These are phyloP conservation scores for Amanita brunnescens DNA, from an alignment of 768 basidiomycete species.

Conservation along the genomic window DNA sequence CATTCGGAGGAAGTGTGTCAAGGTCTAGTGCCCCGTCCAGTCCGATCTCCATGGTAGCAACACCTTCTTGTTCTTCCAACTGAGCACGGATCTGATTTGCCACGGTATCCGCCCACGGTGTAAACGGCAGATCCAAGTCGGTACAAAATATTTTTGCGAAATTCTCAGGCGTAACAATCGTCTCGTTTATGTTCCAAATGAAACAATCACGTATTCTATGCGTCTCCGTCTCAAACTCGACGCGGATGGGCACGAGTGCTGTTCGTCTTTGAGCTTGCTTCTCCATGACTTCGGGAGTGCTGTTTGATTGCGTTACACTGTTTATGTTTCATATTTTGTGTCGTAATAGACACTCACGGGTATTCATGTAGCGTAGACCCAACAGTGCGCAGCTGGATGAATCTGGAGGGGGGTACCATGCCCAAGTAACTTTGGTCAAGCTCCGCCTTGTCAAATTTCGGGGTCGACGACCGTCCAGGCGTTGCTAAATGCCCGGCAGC, in stretches of 20 bases:
- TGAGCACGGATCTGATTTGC: slow-evolving; percentile 86
- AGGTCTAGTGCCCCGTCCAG: slow-evolving; percentile 45
- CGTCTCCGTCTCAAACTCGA: slow-evolving; percentile 90
- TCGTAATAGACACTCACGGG: slow-evolving; percentile 44
- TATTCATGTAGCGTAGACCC: slow-evolving; percentile 61
- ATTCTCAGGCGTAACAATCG: slow-evolving; percentile 71
- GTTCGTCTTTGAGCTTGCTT: slow-evolving; percentile 44
- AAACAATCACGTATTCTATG: slow-evolving; percentile 92
- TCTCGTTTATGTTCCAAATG: slow-evolving; percentile 90
- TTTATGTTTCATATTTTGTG: neutral
- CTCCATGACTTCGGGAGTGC: slow-evolving; percentile 57
- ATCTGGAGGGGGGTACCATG: slow-evolving; percentile 69
- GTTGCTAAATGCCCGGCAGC: slow-evolving; percentile 35
- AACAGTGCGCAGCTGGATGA: slow-evolving; percentile 55
- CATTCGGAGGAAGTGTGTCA: slow-evolving; percentile 31
- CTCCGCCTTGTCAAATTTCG: slow-evolving; percentile 45
- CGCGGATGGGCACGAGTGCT: slow-evolving; percentile 81
- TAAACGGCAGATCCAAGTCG: slow-evolving; percentile 71
- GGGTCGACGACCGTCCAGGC: slow-evolving; percentile 25
- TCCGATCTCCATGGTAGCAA: slow-evolving; percentile 70
- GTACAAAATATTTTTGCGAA: slow-evolving; percentile 85
- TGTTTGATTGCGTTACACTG: slow-evolving; percentile 21
- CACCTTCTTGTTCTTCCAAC: slow-evolving; percentile 80
- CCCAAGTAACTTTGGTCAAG: slow-evolving; percentile 89
- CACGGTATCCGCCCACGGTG: slow-evolving; percentile 67